Evolutionary conservation across 2,329 filamentous ascomycete species (phyloP).

Genomic region (Claviceps paspali): DNA sequence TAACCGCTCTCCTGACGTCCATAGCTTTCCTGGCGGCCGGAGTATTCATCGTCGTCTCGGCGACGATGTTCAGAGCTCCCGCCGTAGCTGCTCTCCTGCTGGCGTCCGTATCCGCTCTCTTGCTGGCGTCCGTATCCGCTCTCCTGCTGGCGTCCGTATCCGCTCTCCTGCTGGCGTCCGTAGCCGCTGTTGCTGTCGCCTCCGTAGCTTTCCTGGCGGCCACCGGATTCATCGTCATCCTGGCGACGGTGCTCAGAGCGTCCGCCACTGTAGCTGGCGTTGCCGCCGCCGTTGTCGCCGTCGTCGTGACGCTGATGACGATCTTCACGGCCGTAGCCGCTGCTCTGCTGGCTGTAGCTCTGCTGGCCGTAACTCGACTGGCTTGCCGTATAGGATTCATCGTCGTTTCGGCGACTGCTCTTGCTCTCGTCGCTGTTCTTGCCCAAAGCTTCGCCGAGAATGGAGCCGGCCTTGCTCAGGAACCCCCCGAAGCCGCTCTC

Average conservation of each 20-base stretch:
- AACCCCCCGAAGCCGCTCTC: slow-evolving; percentile 55
- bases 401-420: slow-evolving; percentile 31
- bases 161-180: slow-evolving; percentile 10
- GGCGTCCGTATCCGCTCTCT: no score
- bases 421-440: slow-evolving; percentile 39
- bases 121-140: slow-evolving; percentile 8
- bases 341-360: slow-evolving; percentile 35
- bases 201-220: slow-evolving; percentile 11
- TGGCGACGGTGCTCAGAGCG: slow-evolving; percentile 4
- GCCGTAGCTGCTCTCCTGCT: slow-evolving; percentile 39
- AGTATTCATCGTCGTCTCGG: no score
- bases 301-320: slow-evolving; percentile 14
- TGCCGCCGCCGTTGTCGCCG: no score
- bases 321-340: slow-evolving; percentile 10
- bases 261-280: slow-evolving; percentile 9
- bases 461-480: slow-evolving; percentile 50
- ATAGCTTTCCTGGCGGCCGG: slow-evolving; percentile 25
- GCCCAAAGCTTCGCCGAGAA: slow-evolving; percentile 48
- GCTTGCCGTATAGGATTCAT: slow-evolving; percentile 45
- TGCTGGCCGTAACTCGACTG: no score
- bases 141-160: slow-evolving; percentile 8
- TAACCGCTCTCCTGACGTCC: slow-evolving; percentile 7
- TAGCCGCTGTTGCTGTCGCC: not conserved
- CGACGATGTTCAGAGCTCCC: no score
- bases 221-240: slow-evolving; percentile 10